Percentiles rank a stretch among this genome's conserved stretches.
Evolutionary conservation across 371 early-diverging fungal genomes (phyloP).

Genomic region (Batkoa obscura): DNA sequence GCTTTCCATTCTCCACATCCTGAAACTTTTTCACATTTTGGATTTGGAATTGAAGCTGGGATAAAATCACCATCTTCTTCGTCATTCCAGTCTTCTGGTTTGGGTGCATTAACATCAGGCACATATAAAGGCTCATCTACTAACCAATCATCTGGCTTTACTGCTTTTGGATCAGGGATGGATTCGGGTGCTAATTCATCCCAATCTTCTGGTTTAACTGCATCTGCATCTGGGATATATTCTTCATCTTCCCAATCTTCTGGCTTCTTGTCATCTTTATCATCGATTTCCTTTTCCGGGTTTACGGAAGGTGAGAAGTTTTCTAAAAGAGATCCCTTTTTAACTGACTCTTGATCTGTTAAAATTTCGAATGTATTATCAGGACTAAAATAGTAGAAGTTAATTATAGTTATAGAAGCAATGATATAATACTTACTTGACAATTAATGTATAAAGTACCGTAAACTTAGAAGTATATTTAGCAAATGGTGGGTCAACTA

Average conservation of each 20-base stretch:
- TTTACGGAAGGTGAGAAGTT: constrained; percentile 62
- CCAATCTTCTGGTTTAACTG: constrained; percentile 75
- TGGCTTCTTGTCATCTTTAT: constrained; percentile 80
- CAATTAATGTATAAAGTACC: constrained; percentile 77
- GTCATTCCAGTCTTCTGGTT: constrained; percentile 90
- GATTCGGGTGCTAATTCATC: constrained; percentile 45
- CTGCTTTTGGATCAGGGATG: constrained; percentile 61
- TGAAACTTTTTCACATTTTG: constrained; percentile 45
- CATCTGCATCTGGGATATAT: constrained; percentile 68
- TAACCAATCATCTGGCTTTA: constrained; percentile 82
- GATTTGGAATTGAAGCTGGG: constrained; percentile 51
- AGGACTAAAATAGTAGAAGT: constrained; percentile 20
- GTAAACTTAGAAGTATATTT: constrained; percentile 34
- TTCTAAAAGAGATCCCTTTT: constrained; percentile 57
- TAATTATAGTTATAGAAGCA: not conserved
- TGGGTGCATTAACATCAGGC: constrained; percentile 66
- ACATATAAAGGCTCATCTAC: constrained; percentile 55
- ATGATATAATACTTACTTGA: constrained; percentile 22
- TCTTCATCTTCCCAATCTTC: constrained; percentile 87
- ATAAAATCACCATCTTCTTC: constrained; percentile 81
- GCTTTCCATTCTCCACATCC: constrained; percentile 52
- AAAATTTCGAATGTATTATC: constrained; percentile 74
- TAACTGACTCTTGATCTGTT: constrained; percentile 51
- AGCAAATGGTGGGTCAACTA: constrained; percentile 35
- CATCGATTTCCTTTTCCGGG: constrained; percentile 85